Evolutionary conservation across 257 asterid genomes (phyloP).

Genomic region (Coffea eugenioides): DNA sequence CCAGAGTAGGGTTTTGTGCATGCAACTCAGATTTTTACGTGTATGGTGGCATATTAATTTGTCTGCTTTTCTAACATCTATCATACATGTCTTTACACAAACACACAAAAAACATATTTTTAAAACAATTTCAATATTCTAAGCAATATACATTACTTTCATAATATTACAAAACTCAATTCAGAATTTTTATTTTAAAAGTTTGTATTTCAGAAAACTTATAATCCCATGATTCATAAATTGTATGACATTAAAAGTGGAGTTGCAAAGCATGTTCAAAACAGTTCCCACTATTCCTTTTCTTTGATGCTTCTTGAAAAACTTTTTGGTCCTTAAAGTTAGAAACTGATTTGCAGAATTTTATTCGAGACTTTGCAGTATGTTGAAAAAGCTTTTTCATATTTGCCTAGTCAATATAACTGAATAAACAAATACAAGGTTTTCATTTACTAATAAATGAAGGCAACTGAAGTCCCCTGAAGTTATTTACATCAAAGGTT

Average conservation of each 20-base stretch:
- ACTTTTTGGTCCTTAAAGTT: neutral
- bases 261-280: neutral
- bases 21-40: too few species aligned
- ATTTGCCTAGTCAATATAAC: neutral
- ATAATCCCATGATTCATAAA: neutral
- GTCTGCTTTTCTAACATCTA: neutral
- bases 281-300: neutral
- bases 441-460: neutral
- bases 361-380: neutral
- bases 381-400: neutral
- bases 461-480: neutral
- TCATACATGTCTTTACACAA: neutral
- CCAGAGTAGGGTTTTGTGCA: too few species aligned
- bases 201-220: neutral
- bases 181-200: neutral
- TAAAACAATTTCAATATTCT: neutral
- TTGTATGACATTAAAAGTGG: neutral
- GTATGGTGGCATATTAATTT: too few species aligned
- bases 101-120: neutral
- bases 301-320: neutral
- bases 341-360: neutral
- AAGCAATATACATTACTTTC: neutral
- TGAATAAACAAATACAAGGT: neutral
- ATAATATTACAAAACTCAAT: neutral
- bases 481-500: neutral